These are phyloP conservation scores for Tinospora cordifolia DNA, from an alignment of 164 flowering plant species.

Conservation along the genomic window DNA sequence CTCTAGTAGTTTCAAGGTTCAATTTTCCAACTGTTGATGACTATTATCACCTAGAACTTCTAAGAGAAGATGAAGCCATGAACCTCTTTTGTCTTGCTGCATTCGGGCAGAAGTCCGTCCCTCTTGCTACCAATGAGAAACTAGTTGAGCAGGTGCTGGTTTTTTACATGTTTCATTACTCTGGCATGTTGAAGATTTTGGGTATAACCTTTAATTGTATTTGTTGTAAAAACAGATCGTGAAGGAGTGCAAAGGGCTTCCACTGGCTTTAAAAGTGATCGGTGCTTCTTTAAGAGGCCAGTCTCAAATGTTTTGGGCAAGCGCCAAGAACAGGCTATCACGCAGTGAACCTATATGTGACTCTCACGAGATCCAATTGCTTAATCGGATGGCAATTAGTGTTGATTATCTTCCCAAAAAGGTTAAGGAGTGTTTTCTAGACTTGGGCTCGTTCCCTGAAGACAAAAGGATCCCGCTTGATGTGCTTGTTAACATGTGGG, in stretches of 20 bases:
- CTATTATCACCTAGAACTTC: conserved; percentile 42
- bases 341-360: conserved; percentile 51
- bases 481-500: conserved; percentile 49
- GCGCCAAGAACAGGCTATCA: conserved; percentile 49
- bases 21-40: conserved; percentile 24
- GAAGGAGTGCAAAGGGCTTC: conserved; percentile 66
- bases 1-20: conserved; percentile 47
- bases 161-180: background rate
- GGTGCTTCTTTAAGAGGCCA: conserved; percentile 65
- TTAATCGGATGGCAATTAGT: conserved; percentile 56
- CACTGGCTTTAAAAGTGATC: conserved; percentile 76
- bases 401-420: conserved; percentile 30
- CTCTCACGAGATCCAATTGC: conserved; percentile 49
- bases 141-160: conserved; percentile 55
- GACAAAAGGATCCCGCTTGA: conserved; percentile 39
- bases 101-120: conserved; percentile 45
- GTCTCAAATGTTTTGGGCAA: conserved; percentile 50
- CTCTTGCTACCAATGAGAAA: conserved; percentile 30
- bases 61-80: conserved; percentile 52
- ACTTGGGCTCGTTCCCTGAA: conserved; percentile 51
- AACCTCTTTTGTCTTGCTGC: conserved; percentile 56
- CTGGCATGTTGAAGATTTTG: background rate
- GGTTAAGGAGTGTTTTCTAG: conserved; percentile 55
- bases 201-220: background rate
- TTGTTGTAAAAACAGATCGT: conserved; percentile 38